phyloP scores from a whole-genome alignment of 306 rosid genomes.

The Hippophae gyantsensis region DNA sequence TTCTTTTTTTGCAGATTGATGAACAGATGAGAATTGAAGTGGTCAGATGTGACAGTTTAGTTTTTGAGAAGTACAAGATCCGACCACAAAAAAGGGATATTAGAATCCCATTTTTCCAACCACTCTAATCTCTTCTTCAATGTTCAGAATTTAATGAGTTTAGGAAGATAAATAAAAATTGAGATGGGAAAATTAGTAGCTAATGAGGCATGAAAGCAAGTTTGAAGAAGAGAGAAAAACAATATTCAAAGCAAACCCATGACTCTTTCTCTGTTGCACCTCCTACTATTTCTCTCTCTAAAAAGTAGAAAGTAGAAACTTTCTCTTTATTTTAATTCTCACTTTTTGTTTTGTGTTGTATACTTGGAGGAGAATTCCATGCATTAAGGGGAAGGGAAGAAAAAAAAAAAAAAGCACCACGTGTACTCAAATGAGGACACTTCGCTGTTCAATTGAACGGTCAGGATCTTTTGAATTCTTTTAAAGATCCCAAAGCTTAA shows the following conservation, averaged over 20 bases:
- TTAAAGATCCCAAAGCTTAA: neutral
- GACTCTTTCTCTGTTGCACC: slow-evolving; percentile 26
- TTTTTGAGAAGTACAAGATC: slow-evolving; percentile 55
- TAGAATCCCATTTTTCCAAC: slow-evolving; percentile 23
- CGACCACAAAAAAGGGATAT: slow-evolving; percentile 49
- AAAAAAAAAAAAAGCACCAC: slow-evolving; percentile 48
- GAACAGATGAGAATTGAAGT: slow-evolving; percentile 22
- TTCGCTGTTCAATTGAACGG: slow-evolving; percentile 45
- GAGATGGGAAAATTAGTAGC: slow-evolving; percentile 22
- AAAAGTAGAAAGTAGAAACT: neutral
- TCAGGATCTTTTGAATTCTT: slow-evolving; percentile 27
- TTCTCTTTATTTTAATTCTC: neutral
- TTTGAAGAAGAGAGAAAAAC: slow-evolving; percentile 31
- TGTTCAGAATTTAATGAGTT: slow-evolving; percentile 18
- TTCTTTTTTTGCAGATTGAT: slow-evolving; percentile 18
- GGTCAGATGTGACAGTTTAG: slow-evolving; percentile 64
- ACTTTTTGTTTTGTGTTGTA: slow-evolving; percentile 27
- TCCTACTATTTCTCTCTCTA: slow-evolving; percentile 12
- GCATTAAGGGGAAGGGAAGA: slow-evolving; percentile 58
- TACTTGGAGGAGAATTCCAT: slow-evolving; percentile 82
- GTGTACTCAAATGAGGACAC: slow-evolving; percentile 42
- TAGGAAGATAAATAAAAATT: slow-evolving; percentile 23
- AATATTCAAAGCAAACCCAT: slow-evolving; percentile 36
- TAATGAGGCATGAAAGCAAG: slow-evolving; percentile 3
- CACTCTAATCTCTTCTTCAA: slow-evolving; percentile 11